These are phyloP conservation scores for Medicago arabica DNA, from an alignment of 306 rosid species.

Conservation along the genomic window DNA sequence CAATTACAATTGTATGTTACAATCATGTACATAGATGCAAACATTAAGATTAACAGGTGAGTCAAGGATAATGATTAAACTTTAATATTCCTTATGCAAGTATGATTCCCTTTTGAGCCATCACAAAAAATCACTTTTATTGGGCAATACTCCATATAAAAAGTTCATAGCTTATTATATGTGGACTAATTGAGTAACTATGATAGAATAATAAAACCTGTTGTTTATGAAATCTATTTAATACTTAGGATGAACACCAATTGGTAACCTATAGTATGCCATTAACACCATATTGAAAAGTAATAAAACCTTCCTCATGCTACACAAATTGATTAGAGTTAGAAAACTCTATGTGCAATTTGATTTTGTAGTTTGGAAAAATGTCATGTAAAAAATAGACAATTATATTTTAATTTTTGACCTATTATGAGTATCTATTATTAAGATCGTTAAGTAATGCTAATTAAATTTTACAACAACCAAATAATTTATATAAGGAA, in stretches of 20 bases:
- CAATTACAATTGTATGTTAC: neutral
- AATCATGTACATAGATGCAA: neutral
- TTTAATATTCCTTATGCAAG: neutral
- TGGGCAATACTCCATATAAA: neutral
- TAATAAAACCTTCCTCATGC: neutral
- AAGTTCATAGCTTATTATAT: neutral
- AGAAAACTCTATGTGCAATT: neutral
- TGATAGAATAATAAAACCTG: neutral
- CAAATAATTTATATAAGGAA: neutral
- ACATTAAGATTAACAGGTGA: neutral
- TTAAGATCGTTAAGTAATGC: neutral
- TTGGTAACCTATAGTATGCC: neutral
- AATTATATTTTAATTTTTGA: neutral
- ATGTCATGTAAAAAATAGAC: neutral
- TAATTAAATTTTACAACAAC: neutral
- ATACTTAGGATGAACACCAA: neutral
- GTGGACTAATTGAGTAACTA: no score
- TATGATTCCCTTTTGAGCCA: neutral
- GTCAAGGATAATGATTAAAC: neutral
- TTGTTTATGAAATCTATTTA: neutral
- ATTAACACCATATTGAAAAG: neutral
- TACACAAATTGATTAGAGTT: no score
- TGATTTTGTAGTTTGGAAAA: neutral
- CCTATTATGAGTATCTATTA: neutral
- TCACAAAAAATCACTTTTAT: no score